Base-by-base conservation (phyloP, 2,329 filamentous ascomycete genomes). In the Botryotinia narcissicola region DNA sequence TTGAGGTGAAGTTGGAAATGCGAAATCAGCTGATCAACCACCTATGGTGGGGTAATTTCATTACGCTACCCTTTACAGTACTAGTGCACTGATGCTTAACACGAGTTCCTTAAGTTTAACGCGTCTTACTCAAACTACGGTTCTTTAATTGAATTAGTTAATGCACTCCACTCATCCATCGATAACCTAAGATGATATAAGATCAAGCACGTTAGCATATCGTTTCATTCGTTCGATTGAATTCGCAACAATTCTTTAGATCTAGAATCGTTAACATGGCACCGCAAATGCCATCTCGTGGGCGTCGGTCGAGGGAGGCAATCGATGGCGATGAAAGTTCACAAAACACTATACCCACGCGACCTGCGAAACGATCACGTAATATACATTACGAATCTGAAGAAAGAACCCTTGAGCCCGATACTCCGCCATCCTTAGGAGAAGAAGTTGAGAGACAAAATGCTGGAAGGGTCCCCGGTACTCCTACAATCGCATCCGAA, bases 301-400 rank as follows among this genome's bases (percentile, higher is more conserved):
- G 73, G 14, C 75, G 77, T 35, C 74, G 78, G 44, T 70, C 66
- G 29, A 74, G 79, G 51, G 73, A 74, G 8, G 73, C 77, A 57
- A 75, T 78, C 42, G 80, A 80, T 67, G 78, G 77, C 29, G 78
- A 78, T 2, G 77, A 78, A 74, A 70, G 46, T 51, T 77, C 76
- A 4, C 75, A 76, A 73, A 72, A 73, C 66, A 73, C 75, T 59
- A 74, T 75, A 7, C 76, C 76, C 14, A 57, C 51, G 10, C 64
- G 73, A 22, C 75, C 76, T 32, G 63, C 71, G 2, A 81, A 81
- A 76, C 78, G 80, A 74, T 64, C 70, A 25, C 78, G 79, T 22
- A 76, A 73, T 9, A 18, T 75, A 77, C 63, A 76, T 22, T 60
- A 44, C 51, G 62, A 71, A 44, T 60, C 73, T 22, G 69, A 71